Evolutionary conservation across 352 stramenopile genomes (phyloP).

Genomic region (Globisporangium alternatum): DNA sequence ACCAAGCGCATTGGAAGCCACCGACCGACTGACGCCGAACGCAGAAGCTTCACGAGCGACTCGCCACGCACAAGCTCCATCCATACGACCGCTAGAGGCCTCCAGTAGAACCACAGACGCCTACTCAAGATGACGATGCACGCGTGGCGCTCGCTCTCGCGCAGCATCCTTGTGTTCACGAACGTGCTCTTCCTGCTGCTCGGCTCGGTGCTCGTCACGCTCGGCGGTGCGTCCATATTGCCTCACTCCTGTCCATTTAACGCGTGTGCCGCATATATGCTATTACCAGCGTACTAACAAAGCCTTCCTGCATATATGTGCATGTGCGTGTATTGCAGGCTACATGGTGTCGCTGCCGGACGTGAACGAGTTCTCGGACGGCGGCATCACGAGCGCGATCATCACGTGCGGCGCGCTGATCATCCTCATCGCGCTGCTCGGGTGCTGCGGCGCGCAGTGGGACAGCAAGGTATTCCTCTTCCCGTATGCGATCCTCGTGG

Average conservation of each 20-base stretch:
- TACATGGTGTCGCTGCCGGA: conserved; percentile 81
- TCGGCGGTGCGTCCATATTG: conserved; percentile 45
- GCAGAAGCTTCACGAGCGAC: background rate
- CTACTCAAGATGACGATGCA: conserved; percentile 35
- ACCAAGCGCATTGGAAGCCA: background rate
- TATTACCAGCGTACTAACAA: background rate
- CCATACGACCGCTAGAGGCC: background rate
- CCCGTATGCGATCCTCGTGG: conserved; percentile 74
- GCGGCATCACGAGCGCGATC: conserved; percentile 71
- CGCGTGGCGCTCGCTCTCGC: conserved; percentile 69
- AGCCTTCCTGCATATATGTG: conserved; percentile 3
- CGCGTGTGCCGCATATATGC: conserved; percentile 5
- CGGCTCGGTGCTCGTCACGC: conserved; percentile 74
- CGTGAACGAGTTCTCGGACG: conserved; percentile 79
- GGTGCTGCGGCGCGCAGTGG: conserved; percentile 81
- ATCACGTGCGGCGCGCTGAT: conserved; percentile 80
- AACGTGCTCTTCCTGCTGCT: conserved; percentile 86
- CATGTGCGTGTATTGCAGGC: conserved; percentile 27
- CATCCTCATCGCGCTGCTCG: conserved; percentile 70
- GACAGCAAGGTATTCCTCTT: conserved; percentile 87
- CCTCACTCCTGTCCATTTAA: background rate
- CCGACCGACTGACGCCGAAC: background rate
- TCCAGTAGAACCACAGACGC: background rate
- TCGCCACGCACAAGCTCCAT: background rate
- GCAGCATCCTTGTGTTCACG: conserved; percentile 84